Evolutionary conservation across 192 early-diverging fungal species (phyloP).

Genomic region (Paraglomus brasilianum): DNA sequence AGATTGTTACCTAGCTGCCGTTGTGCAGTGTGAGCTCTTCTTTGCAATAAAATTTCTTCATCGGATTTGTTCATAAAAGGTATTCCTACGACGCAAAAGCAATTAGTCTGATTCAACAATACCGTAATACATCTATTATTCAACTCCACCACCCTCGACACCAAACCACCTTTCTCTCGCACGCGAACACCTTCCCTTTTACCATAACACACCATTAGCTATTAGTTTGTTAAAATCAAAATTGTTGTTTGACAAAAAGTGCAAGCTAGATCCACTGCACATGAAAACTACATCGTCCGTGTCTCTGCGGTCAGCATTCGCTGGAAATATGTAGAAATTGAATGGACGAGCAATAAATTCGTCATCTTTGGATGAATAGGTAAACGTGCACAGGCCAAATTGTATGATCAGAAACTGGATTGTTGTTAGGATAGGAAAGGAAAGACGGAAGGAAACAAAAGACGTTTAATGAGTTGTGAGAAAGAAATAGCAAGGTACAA

Average conservation of each 20-base stretch:
- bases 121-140: constrained; percentile 11
- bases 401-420: constrained; percentile 63
- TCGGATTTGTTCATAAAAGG: constrained; percentile 23
- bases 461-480: no score
- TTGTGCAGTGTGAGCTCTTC: constrained; percentile 23
- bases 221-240: constrained; percentile 96
- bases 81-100: constrained; percentile 17
- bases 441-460: no score
- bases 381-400: constrained; percentile 83
- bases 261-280: constrained; percentile 54
- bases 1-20: constrained; percentile 24
- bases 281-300: constrained; percentile 51
- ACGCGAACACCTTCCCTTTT: no score
- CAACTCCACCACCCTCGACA: not conserved
- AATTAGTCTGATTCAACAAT: constrained; percentile 26
- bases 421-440: no score
- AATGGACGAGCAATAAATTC: constrained; percentile 77
- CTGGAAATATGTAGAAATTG: constrained; percentile 89
- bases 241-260: constrained; percentile 70
- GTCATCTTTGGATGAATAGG: constrained; percentile 51
- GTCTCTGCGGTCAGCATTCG: constrained; percentile 42
- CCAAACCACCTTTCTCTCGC: constrained; percentile 11
- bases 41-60: constrained; percentile 9
- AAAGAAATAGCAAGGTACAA: no score
- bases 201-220: constrained; percentile 57